These are phyloP conservation scores for Bruguiera hainesii DNA, from an alignment of 441 rosid species.

Conservation along the genomic window DNA sequence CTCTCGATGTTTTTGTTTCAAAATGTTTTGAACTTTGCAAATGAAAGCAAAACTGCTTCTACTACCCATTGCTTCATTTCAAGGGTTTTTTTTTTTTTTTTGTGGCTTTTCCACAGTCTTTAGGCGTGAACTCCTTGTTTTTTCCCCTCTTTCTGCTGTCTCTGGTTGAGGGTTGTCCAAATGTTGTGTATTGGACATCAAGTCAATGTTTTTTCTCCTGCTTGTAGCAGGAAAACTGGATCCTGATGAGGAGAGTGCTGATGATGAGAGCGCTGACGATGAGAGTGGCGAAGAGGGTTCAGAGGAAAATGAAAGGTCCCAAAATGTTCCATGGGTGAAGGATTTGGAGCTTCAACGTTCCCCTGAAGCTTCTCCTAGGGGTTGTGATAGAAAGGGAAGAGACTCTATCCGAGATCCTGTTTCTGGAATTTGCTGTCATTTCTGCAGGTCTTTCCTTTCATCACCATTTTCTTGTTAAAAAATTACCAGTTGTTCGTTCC, in stretches of 20 bases:
- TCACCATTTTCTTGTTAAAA: no score
- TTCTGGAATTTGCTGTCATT: slow-evolving; percentile 47
- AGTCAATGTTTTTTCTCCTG: neutral
- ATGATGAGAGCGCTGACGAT: neutral
- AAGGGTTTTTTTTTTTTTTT: neutral
- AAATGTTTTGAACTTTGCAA: neutral
- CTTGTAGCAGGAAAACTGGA: neutral
- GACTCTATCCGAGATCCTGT: slow-evolving; percentile 34
- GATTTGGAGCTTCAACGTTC: slow-evolving; percentile 19
- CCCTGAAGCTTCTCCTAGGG: slow-evolving; percentile 36
- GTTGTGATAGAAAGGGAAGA: slow-evolving; percentile 37
- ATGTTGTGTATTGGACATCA: no score
- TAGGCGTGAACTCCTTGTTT: no score
- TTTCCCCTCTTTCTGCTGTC: no score
- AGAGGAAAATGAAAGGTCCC: slow-evolving; percentile 23
- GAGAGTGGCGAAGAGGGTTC: slow-evolving; percentile 16
- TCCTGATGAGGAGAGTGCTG: no score
- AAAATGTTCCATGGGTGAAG: slow-evolving; percentile 31
- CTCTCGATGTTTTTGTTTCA: neutral
- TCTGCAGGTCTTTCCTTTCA: slow-evolving; percentile 35
- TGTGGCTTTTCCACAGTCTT: neutral
- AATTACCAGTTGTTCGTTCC: no score
- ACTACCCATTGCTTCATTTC: neutral
- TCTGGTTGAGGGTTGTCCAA: neutral
- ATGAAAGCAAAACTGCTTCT: neutral